phyloP scores from a whole-genome alignment of 2,329 filamentous ascomycete species.

The Colletotrichum simmondsii region DNA sequence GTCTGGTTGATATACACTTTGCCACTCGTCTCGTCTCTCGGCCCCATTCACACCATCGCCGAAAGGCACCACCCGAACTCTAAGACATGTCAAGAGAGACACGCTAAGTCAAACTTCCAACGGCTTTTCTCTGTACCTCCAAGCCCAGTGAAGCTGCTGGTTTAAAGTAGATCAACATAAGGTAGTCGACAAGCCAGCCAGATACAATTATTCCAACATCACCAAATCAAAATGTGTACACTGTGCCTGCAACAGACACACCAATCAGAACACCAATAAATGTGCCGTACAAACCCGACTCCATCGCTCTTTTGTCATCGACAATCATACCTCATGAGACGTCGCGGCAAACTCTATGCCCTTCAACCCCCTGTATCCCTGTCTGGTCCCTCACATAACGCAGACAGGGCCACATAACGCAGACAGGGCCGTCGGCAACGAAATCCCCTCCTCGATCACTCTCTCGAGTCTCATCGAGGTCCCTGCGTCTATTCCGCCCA shows the following conservation, averaged over 20 bases:
- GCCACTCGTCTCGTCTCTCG: neutral
- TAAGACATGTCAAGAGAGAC: neutral
- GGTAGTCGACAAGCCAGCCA: too few species aligned
- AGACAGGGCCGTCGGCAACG: neutral
- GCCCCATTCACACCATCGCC: neutral
- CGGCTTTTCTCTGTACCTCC: too few species aligned
- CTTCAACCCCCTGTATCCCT: constrained; percentile 7
- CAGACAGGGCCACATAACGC: neutral
- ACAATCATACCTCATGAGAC: constrained; percentile 31
- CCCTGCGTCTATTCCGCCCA: neutral
- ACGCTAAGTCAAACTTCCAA: neutral
- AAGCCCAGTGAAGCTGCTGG: too few species aligned
- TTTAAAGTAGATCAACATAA: too few species aligned
- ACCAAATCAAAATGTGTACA: neutral
- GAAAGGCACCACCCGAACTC: neutral
- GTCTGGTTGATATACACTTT: neutral
- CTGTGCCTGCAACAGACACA: neutral
- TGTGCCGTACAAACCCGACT: neutral
- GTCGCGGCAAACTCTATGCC: constrained; percentile 23
- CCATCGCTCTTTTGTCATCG: constrained; percentile 14
- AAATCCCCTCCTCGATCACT: neutral
- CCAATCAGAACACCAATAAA: neutral
- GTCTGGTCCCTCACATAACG: neutral
- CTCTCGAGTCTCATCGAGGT: neutral
- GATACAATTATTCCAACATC: too few species aligned